These are phyloP conservation scores for Saksenaea vasiformis DNA, from an alignment of 371 early-diverging fungal species.

Conservation along the genomic window DNA sequence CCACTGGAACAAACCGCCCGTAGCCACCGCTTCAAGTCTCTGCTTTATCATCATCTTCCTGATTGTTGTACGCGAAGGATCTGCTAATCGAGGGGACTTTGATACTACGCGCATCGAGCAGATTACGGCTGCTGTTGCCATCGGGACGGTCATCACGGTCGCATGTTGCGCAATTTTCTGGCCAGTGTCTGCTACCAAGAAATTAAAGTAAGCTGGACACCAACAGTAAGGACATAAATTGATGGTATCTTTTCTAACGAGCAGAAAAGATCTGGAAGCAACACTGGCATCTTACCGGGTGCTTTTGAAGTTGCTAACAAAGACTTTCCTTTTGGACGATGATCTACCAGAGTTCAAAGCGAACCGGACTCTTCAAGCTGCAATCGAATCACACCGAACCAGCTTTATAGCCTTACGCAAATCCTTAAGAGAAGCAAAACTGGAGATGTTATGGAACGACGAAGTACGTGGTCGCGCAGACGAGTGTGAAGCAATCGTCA, in stretches of 20 bases:
- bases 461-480: constrained; percentile 46
- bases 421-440: constrained; percentile 62
- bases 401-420: constrained; percentile 65
- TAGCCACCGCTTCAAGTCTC: constrained; percentile 64
- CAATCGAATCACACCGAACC: constrained; percentile 64
- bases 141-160: constrained; percentile 59
- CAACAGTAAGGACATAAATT: not conserved
- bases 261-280: constrained; percentile 56
- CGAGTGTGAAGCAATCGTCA: constrained; percentile 46
- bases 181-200: constrained; percentile 63
- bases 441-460: constrained; percentile 60
- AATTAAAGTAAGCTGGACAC: constrained; percentile 42
- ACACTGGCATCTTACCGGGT: constrained; percentile 59
- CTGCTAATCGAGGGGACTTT: constrained; percentile 53
- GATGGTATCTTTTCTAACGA: not conserved
- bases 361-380: constrained; percentile 50
- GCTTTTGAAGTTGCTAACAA: constrained; percentile 59
- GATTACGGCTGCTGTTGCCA: constrained; percentile 55
- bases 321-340: constrained; percentile 69
- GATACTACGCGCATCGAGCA: constrained; percentile 56
- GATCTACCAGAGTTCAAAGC: constrained; percentile 57
- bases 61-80: constrained; percentile 52
- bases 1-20: constrained; percentile 62
- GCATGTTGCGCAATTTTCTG: constrained; percentile 59
- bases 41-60: constrained; percentile 63